phyloP scores from a whole-genome alignment of 208 protist genomes.

The Crithidia bombi region DNA sequence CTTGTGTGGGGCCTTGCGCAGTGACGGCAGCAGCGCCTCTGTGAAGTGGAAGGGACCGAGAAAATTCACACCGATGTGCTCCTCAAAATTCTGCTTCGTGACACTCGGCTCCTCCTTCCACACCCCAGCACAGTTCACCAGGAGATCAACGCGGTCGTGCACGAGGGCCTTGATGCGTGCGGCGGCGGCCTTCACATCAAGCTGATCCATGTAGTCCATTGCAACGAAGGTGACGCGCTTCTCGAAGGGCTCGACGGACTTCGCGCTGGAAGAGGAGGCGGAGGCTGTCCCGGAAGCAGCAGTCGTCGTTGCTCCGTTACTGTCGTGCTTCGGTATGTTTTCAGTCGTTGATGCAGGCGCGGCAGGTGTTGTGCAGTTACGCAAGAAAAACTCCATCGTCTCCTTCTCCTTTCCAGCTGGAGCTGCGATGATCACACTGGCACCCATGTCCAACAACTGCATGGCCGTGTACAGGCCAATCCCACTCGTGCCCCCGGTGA shows the following conservation, averaged over 20 bases:
- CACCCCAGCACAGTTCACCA: constrained; percentile 84
- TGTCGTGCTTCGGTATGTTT: background rate
- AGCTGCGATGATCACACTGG: constrained; percentile 56
- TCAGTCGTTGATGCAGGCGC: background rate
- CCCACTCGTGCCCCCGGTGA: constrained; percentile 81
- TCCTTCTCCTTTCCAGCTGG: constrained; percentile 54
- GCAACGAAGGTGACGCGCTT: constrained; percentile 62
- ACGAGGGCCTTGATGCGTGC: constrained; percentile 68
- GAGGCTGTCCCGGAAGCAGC: background rate
- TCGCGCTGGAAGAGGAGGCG: background rate
- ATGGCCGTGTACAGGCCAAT: constrained; percentile 75
- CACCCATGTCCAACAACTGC: constrained; percentile 78
- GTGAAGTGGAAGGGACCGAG: constrained; percentile 84
- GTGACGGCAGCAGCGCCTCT: constrained; percentile 73
- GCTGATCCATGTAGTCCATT: constrained; percentile 70
- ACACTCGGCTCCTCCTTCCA: constrained; percentile 64
- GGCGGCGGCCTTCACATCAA: constrained; percentile 58
- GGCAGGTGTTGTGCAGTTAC: constrained; percentile 29
- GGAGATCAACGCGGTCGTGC: constrained; percentile 65
- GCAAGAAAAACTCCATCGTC: constrained; percentile 48
- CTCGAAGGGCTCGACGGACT: constrained; percentile 31
- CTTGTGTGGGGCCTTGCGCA: constrained; percentile 46
- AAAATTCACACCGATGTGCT: constrained; percentile 86
- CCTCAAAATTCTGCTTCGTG: constrained; percentile 72
- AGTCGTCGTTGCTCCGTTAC: background rate